A percentile compares a stretch with the other conserved stretches of the same genome.
These are phyloP conservation scores for Aotearoamyces nothofagi DNA, from an alignment of 2,329 filamentous ascomycete species.

Conservation along the genomic window DNA sequence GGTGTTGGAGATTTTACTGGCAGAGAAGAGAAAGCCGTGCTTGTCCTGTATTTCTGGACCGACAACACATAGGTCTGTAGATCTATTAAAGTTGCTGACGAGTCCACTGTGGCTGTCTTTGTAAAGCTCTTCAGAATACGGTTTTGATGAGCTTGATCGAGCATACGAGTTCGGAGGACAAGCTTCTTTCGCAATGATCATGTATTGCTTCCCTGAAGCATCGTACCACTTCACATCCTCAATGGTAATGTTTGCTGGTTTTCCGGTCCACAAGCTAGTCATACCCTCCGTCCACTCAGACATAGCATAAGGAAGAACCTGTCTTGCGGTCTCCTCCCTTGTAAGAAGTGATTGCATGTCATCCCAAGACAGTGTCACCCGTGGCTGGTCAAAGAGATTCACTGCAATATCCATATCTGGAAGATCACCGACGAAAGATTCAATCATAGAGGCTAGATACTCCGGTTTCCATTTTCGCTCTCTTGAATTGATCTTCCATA, in stretches of 20 bases:
- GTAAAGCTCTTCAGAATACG: constrained; percentile 20
- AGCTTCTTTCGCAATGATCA: constrained; percentile 39
- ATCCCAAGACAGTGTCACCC: constrained; percentile 44
- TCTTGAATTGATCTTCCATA: constrained; percentile 17
- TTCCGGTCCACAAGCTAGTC: constrained; percentile 13
- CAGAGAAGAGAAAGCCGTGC: constrained; percentile 42
- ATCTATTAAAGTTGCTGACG: constrained; percentile 40
- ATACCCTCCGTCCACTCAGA: constrained; percentile 28
- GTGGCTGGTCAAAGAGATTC: constrained; percentile 48
- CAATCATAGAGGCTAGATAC: constrained; percentile 21
- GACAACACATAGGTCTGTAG: constrained; percentile 39
- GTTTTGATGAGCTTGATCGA: constrained; percentile 21
- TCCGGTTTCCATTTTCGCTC: constrained; percentile 25
- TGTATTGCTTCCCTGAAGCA: constrained; percentile 33
- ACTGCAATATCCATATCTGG: constrained; percentile 54
- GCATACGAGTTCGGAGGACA: constrained; percentile 40
- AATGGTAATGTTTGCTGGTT: constrained; percentile 5
- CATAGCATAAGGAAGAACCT: constrained; percentile 25
- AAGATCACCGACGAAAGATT: constrained; percentile 31
- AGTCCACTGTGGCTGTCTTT: constrained; percentile 32
- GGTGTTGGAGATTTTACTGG: constrained; percentile 33
- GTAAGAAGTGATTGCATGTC: constrained; percentile 34
- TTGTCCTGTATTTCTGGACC: constrained; percentile 32
- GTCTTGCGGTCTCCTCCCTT: constrained; percentile 28
- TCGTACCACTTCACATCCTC: constrained; percentile 12